Percentiles rank a stretch among this genome's conserved stretches.
Conservation (phyloP, 345 rosid species). For the Geranium rotundifolium region DNA sequence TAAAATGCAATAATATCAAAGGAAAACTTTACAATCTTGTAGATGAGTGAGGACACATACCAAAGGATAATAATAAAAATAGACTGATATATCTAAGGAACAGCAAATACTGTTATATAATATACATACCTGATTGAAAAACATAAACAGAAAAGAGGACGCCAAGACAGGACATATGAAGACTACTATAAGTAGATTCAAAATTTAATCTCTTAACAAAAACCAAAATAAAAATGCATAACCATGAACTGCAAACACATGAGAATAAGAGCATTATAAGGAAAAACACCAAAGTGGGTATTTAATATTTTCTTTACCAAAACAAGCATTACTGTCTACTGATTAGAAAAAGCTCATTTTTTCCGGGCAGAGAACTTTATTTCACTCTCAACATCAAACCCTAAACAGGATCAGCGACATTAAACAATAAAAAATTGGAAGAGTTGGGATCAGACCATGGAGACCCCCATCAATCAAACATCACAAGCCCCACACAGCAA, state of each 20-base stretch:
- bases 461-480: neutral
- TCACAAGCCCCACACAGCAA: neutral
- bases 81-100: neutral
- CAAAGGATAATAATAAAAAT: neutral
- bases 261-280: neutral
- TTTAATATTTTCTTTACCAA: neutral
- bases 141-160: neutral
- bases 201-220: neutral
- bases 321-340: neutral
- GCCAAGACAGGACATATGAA: neutral
- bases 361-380: neutral
- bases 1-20: neutral
- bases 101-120: too few relatives aligned
- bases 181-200: neutral
- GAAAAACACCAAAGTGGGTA: neutral
- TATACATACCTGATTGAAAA: neutral
- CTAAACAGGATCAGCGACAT: neutral
- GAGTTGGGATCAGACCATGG: neutral
- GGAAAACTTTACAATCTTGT: neutral
- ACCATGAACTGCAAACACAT: neutral
- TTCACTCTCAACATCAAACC: neutral
- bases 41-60: neutral
- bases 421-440: neutral
- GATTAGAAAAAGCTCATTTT: neutral
- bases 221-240: neutral